These are phyloP conservation scores for Dactylellina drechsleri DNA, from an alignment of 2,329 filamentous ascomycete species.

Conservation along the genomic window DNA sequence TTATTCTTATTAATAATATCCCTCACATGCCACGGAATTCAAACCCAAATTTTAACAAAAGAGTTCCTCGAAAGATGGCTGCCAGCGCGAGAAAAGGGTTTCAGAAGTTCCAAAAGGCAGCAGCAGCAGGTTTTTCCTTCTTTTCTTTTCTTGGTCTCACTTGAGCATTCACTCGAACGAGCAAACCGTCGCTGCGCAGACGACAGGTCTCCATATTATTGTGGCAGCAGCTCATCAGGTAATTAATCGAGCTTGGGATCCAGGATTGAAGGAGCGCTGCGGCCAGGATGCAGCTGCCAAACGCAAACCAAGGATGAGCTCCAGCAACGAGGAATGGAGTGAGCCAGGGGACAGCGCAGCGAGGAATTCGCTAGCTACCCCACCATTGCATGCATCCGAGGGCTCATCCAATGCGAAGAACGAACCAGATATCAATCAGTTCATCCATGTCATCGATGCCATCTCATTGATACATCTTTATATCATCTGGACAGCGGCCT, in stretches of 20 bases:
- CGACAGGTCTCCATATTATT: not conserved
- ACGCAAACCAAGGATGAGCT: conserved; percentile 27
- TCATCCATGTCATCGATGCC: no score
- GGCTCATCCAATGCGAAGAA: no score
- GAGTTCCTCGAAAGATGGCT: not conserved
- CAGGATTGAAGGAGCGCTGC: not conserved
- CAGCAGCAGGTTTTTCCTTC: conserved; percentile 11
- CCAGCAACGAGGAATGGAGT: conserved; percentile 15
- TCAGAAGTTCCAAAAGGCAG: not conserved
- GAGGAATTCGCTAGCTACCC: no score
- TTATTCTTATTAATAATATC: conserved; percentile 7
- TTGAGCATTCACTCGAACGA: not conserved
- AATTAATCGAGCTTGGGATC: no score
- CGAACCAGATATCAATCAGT: no score
- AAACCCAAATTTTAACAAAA: not conserved
- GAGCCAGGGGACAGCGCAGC: not conserved
- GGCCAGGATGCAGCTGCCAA: conserved; percentile 48
- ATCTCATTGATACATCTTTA: not conserved
- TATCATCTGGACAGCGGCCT: not conserved
- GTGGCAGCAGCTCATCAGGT: no score
- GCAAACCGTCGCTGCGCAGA: conserved; percentile 19
- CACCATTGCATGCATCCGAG: no score
- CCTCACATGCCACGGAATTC: not conserved
- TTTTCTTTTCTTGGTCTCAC: not conserved
- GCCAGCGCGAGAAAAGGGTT: conserved; percentile 2